A percentile compares a stretch with the other conserved stretches of the same genome.
These are phyloP conservation scores for Boletus subcaerulescens DNA, from an alignment of 768 basidiomycete species.

Conservation along the genomic window DNA sequence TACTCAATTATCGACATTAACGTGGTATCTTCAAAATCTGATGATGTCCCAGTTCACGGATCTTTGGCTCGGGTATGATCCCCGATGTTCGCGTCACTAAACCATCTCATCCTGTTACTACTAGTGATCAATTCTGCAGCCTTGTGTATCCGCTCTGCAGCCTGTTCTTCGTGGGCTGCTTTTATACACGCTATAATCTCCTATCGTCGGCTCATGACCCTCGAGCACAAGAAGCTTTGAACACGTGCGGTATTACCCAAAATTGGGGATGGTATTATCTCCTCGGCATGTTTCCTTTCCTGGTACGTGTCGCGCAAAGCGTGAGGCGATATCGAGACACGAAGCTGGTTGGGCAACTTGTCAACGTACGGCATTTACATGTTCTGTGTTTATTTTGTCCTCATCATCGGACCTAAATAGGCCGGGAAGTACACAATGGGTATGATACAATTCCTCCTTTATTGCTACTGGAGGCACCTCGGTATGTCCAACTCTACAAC, in stretches of 20 bases:
- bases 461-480: slow-evolving; percentile 74
- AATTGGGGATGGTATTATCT: slow-evolving; percentile 65
- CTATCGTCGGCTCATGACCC: slow-evolving; percentile 11
- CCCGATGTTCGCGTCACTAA: background rate
- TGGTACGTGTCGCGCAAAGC: slow-evolving; percentile 81
- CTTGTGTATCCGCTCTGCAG: slow-evolving; percentile 72
- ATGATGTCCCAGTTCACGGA: slow-evolving; percentile 59
- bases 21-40: background rate
- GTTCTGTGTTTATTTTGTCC: background rate
- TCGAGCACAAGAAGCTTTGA: slow-evolving; percentile 46
- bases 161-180: slow-evolving; percentile 71
- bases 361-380: slow-evolving; percentile 63
- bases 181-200: slow-evolving; percentile 43
- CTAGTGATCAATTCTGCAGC: slow-evolving; percentile 80
- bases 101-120: slow-evolving; percentile 4
- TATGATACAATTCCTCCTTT: slow-evolving; percentile 62
- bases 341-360: slow-evolving; percentile 65
- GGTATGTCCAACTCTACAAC: slow-evolving; percentile 33
- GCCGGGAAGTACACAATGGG: slow-evolving; percentile 81
- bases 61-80: slow-evolving; percentile 82
- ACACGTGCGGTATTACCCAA: slow-evolving; percentile 36
- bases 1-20: background rate
- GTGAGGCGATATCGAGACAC: slow-evolving; percentile 86
- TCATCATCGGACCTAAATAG: slow-evolving; percentile 37
- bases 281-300: slow-evolving; percentile 62